Conservation (phyloP, 306 rosid genomes). For the Lathyrus sativus region DNA sequence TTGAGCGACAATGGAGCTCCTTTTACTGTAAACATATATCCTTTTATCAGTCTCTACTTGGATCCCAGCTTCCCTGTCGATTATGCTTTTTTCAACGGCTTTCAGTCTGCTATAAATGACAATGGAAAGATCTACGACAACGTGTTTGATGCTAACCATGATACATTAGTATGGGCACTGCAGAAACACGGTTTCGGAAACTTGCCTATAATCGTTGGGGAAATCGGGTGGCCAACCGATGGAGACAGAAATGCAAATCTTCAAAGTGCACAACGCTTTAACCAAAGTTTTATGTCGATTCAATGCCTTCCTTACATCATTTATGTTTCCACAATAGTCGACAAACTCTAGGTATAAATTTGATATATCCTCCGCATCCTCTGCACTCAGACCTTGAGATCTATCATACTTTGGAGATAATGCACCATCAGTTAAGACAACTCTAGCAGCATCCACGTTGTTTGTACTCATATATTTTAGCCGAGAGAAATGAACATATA, state of each 20-base stretch:
- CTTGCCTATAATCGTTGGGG: slow-evolving; percentile 85
- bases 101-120: slow-evolving; percentile 60
- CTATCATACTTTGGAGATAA: too few relatives aligned
- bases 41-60: slow-evolving; percentile 80
- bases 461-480: too few relatives aligned
- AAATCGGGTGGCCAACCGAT: slow-evolving; percentile 96
- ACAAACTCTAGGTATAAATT: too few relatives aligned
- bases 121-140: slow-evolving; percentile 68
- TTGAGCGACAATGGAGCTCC: slow-evolving; percentile 66
- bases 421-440: too few relatives aligned
- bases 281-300: slow-evolving; percentile 82
- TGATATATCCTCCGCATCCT: too few relatives aligned
- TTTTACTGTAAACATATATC: slow-evolving; percentile 88
- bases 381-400: too few relatives aligned
- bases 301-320: too few relatives aligned
- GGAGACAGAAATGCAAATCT: slow-evolving; percentile 78
- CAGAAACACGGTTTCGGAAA: slow-evolving; percentile 81
- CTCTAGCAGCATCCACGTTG: too few relatives aligned
- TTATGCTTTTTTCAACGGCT: slow-evolving; percentile 86
- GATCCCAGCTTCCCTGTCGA: slow-evolving; percentile 70
- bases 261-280: slow-evolving; percentile 73
- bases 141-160: slow-evolving; percentile 82
- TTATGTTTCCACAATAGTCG: too few relatives aligned
- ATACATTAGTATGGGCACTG: slow-evolving; percentile 77
- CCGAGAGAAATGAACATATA: too few relatives aligned